A percentile compares a stretch with the other conserved stretches of the same genome.
Evolutionary conservation across 2,329 filamentous ascomycete species (phyloP).

Genomic region (Zarea fungicola): DNA sequence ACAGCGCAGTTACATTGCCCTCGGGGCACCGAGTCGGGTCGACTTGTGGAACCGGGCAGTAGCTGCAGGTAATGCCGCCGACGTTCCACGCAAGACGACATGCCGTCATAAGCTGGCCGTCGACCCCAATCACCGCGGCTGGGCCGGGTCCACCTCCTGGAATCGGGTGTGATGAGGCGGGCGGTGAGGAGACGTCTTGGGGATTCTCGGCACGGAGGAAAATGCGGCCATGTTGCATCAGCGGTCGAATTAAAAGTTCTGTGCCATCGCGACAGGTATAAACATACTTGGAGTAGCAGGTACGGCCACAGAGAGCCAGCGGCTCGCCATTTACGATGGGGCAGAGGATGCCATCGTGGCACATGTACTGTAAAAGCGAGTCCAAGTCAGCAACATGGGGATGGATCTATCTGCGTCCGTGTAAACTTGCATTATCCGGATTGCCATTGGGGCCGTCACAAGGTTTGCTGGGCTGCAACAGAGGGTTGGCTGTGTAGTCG

Average conservation of each 20-base stretch:
- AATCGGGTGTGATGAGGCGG: background rate
- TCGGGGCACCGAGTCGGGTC: constrained; percentile 22
- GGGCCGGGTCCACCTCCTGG: background rate
- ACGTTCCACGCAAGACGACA: constrained; percentile 21
- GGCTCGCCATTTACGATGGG: constrained; percentile 29
- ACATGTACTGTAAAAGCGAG: constrained; percentile 25
- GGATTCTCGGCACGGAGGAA: constrained; percentile 28
- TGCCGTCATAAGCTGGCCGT: constrained; percentile 26
- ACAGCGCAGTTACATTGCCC: constrained; percentile 24
- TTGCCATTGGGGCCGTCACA: background rate
- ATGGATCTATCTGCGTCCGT: too few species aligned
- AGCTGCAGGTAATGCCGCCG: constrained; percentile 22
- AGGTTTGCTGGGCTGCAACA: background rate
- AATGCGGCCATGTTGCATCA: background rate
- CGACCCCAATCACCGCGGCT: constrained; percentile 16
- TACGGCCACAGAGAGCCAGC: constrained; percentile 28
- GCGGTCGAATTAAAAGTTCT: constrained; percentile 1
- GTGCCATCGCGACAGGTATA: constrained; percentile 13
- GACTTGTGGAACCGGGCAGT: background rate
- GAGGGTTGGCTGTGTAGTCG: background rate
- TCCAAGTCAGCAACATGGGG: too few species aligned
- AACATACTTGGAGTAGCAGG: constrained; percentile 31
- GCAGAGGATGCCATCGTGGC: constrained; percentile 28
- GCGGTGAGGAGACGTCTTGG: constrained; percentile 3
- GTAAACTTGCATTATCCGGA: background rate